phyloP scores from a whole-genome alignment of 2,329 filamentous ascomycete species.

The Metarhizium guizhouense region DNA sequence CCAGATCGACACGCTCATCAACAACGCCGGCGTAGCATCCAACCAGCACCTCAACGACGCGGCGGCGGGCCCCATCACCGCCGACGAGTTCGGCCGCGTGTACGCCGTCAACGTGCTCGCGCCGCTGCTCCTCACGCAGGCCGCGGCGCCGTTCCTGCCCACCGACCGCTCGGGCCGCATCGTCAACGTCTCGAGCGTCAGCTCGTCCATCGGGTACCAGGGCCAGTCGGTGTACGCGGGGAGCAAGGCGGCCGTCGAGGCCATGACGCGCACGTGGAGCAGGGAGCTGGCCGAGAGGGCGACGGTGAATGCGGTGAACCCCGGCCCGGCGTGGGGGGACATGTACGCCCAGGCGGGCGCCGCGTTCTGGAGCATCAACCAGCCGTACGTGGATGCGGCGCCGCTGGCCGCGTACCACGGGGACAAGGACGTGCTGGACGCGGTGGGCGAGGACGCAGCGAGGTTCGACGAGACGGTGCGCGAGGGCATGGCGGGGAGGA shows the following conservation, averaged over 20 bases:
- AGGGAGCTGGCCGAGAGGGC: slow-evolving; percentile 43
- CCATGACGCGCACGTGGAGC: slow-evolving; percentile 51
- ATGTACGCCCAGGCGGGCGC: slow-evolving; percentile 36
- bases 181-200: slow-evolving; percentile 47
- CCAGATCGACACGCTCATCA: slow-evolving; percentile 70
- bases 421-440: slow-evolving; percentile 19
- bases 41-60: slow-evolving; percentile 55
- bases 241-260: slow-evolving; percentile 49
- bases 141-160: slow-evolving; percentile 61
- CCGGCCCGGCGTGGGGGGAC: slow-evolving; percentile 44
- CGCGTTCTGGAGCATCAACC: slow-evolving; percentile 28
- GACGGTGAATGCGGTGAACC: slow-evolving; percentile 50
- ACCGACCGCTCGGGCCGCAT: slow-evolving; percentile 52
- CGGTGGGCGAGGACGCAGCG: slow-evolving; percentile 21
- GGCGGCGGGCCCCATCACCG: slow-evolving; percentile 41
- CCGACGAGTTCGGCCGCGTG: slow-evolving; percentile 58
- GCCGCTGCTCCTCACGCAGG: slow-evolving; percentile 69
- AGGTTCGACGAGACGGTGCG: slow-evolving; percentile 24
- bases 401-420: slow-evolving; percentile 25
- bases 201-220: slow-evolving; percentile 42
- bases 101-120: slow-evolving; percentile 78
- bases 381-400: slow-evolving; percentile 27
- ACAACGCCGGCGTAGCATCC: slow-evolving; percentile 68
- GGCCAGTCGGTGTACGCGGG: slow-evolving; percentile 49
- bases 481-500: slow-evolving; percentile 22